Base-by-base conservation (phyloP, 164 flowering plant species). In the Dillenia turbinata region DNA sequence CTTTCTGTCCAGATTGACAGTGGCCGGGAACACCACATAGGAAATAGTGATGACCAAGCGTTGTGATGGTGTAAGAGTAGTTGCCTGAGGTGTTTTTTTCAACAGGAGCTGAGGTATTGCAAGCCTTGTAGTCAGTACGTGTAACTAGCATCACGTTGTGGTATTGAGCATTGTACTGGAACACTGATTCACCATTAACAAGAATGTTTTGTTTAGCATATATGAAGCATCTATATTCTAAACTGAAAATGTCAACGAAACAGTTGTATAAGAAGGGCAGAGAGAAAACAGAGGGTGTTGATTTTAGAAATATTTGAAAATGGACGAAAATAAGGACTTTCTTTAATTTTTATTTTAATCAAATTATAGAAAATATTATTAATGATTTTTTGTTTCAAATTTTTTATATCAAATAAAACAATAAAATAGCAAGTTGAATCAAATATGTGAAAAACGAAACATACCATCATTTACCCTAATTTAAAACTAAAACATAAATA, bases 61-160 rank as follows among this genome's bases (percentile, higher is more conserved):
- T 75, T 26, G 65, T 68, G 46, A 88, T 66, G 44, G 68, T 54
- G 50, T 81, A 66, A 9, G 83, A 66, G 70, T 86, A 89, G n/a
- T 80, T 79, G 52, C 96, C 92, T 11, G 83, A 70, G 46, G 78
- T 62, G 70, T 60, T 67, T 2, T 73, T 69, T 9, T 67, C 53
- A 4, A 84, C 56, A 4, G 90, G 84, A 16, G 73, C 57, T 0
- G 83, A 60, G 0, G 69, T 69, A 47, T 85, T 86, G 87, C 96
- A 89, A 0, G 86, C 47, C 16, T 61, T 52, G 81, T 61, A 89
- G n/a, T 79, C 66, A 0, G 71, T 19, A 55, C 72, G 83, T 33
- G 48, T 78, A 54, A 89, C 96, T 75, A 70, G 76, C 77, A 80
- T 67, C 74, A 86, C 96, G 53, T 84, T 82, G 83, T 86, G 90